Evolutionary conservation across 2,329 filamentous ascomycete genomes (phyloP).

Genomic region (Pseudogymnoascus sp.): DNA sequence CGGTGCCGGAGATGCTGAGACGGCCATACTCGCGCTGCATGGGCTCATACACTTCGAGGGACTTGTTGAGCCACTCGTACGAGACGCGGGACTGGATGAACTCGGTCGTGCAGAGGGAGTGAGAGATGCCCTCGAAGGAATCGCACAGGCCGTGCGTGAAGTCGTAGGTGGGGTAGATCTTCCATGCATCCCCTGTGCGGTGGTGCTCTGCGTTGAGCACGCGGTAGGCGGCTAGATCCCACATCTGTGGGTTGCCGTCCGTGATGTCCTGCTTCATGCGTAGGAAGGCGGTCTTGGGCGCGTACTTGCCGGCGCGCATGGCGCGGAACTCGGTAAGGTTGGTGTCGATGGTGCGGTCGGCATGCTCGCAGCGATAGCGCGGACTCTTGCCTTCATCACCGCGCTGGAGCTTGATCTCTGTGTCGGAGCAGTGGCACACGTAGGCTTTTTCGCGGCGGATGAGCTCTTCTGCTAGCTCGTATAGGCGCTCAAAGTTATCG

Average conservation of each 20-base stretch:
- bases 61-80: conserved; percentile 85
- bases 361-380: conserved; percentile 74
- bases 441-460: conserved; percentile 67
- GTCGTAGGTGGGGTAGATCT: conserved; percentile 92
- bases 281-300: conserved; percentile 73
- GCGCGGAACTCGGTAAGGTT: conserved; percentile 78
- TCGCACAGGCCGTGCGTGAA: conserved; percentile 88
- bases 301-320: conserved; percentile 89
- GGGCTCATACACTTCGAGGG: conserved; percentile 75
- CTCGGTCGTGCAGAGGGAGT: conserved; percentile 88
- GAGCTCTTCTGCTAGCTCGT: conserved; percentile 80
- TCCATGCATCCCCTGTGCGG: conserved; percentile 76
- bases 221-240: conserved; percentile 89
- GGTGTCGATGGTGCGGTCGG: conserved; percentile 64
- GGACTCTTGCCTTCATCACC: conserved; percentile 66
- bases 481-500: conserved; percentile 79
- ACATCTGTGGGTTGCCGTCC: conserved; percentile 87
- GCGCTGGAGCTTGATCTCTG: conserved; percentile 78
- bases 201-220: conserved; percentile 71
- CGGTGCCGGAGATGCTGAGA: conserved; percentile 73
- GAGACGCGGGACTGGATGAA: conserved; percentile 78
- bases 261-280: conserved; percentile 89
- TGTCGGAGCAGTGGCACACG: conserved; percentile 78
- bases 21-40: conserved; percentile 88
- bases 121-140: conserved; percentile 85